phyloP scores from a whole-genome alignment of 202 grass and related monocot genomes.

The Musa balbisiana region DNA sequence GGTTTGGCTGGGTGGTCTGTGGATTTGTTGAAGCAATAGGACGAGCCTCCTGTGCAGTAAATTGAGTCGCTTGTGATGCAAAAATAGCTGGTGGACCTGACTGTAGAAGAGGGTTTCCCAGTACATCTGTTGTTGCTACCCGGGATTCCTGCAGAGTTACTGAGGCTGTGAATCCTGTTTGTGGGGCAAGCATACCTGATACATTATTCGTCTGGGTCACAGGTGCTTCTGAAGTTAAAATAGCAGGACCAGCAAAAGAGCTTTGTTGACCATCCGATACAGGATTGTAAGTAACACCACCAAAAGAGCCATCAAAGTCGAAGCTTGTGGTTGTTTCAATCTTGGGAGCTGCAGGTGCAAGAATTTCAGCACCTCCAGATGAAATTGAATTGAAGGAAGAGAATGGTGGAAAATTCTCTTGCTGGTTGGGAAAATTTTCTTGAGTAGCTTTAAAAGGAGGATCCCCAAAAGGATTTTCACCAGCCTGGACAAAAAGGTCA shows the following conservation, averaged over 20 bases:
- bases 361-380: constrained; percentile 41
- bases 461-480: constrained; percentile 89
- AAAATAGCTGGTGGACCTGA: constrained; percentile 16
- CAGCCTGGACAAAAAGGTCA: constrained; percentile 33
- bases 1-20: constrained; percentile 33
- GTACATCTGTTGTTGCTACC: constrained; percentile 12
- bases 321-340: constrained; percentile 48
- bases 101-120: constrained; percentile 26
- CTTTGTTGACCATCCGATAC: constrained; percentile 32
- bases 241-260: constrained; percentile 34
- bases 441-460: constrained; percentile 70
- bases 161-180: constrained; percentile 26
- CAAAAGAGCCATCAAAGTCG: constrained; percentile 73
- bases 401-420: constrained; percentile 35
- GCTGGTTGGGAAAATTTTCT: constrained; percentile 41
- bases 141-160: constrained; percentile 33
- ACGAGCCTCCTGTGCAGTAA: constrained; percentile 29
- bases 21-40: constrained; percentile 28
- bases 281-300: constrained; percentile 50
- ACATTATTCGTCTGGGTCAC: constrained; percentile 9
- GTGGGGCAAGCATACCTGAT: constrained; percentile 26
- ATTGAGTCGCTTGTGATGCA: constrained; percentile 36
- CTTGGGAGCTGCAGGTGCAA: constrained; percentile 29
- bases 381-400: constrained; percentile 50
- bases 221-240: constrained; percentile 30